These are phyloP conservation scores for Datura wrightii DNA, from an alignment of 257 asterid genomes.

Conservation along the genomic window DNA sequence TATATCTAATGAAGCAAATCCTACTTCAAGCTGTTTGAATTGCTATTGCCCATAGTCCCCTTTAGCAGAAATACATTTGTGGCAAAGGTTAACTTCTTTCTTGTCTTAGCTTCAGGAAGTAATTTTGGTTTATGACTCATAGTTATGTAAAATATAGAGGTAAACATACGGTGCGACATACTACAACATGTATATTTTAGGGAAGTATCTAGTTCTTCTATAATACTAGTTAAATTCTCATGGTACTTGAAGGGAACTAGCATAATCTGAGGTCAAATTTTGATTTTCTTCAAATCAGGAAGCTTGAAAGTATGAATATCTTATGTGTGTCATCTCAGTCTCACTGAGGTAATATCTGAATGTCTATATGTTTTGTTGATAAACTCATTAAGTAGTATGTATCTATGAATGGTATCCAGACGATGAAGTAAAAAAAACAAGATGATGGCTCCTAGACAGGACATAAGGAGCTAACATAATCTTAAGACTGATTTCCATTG, in stretches of 20 bases:
- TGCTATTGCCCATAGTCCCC: neutral
- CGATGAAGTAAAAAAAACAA: neutral
- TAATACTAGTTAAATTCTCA: neutral
- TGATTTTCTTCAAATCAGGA: neutral
- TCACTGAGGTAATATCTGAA: neutral
- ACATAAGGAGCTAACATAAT: neutral
- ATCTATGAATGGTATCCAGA: neutral
- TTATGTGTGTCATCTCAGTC: neutral
- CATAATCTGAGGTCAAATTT: neutral
- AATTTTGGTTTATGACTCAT: slow-evolving; percentile 7
- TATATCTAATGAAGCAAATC: neutral
- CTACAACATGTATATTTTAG: neutral
- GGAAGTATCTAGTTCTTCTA: neutral
- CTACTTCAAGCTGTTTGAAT: neutral
- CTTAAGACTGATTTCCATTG: neutral
- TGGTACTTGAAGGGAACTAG: neutral
- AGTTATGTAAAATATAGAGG: slow-evolving; percentile 3
- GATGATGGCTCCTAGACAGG: neutral
- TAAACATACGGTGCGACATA: neutral
- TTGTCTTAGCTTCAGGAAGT: neutral
- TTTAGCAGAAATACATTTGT: slow-evolving; percentile 12
- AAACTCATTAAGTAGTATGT: neutral
- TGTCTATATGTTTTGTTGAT: neutral
- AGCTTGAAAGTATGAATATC: neutral
- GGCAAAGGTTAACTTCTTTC: neutral